Conservation (phyloP, 352 stramenopile genomes). For the Aphanomyces euteiches region DNA sequence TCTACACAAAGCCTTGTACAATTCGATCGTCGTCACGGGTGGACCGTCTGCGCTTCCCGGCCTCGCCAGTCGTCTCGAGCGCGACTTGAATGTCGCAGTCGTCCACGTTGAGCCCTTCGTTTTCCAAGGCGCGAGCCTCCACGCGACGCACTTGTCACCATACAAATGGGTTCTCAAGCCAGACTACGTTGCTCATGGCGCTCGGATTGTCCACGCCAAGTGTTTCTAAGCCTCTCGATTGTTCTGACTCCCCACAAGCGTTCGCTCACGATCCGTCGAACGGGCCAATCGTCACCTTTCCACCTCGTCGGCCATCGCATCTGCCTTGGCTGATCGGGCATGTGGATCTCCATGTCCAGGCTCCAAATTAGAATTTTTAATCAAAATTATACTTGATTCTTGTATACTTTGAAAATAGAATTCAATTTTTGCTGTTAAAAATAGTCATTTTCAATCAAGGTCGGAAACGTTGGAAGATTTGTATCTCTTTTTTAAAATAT, state of each 20-base stretch:
- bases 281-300: background rate
- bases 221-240: constrained; percentile 19
- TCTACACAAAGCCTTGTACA: constrained; percentile 6
- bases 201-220: constrained; percentile 24
- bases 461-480: too few species aligned
- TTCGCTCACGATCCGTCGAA: background rate
- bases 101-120: constrained; percentile 10
- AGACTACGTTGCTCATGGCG: constrained; percentile 7
- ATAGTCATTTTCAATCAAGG: too few species aligned
- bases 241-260: background rate
- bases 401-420: too few species aligned
- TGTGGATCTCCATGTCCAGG: too few species aligned
- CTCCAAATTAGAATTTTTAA: too few species aligned
- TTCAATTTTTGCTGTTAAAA: too few species aligned
- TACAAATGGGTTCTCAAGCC: constrained; percentile 22
- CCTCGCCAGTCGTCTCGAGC: background rate
- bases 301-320: background rate
- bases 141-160: constrained; percentile 15
- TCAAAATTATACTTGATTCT: too few species aligned
- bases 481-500: too few species aligned
- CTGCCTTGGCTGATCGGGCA: too few species aligned
- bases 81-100: background rate
- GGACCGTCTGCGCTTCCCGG: background rate
- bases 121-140: constrained; percentile 1
- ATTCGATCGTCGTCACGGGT: constrained; percentile 10